Evolutionary conservation across 768 basidiomycete genomes (phyloP).

Genomic region (Boletus sp.): DNA sequence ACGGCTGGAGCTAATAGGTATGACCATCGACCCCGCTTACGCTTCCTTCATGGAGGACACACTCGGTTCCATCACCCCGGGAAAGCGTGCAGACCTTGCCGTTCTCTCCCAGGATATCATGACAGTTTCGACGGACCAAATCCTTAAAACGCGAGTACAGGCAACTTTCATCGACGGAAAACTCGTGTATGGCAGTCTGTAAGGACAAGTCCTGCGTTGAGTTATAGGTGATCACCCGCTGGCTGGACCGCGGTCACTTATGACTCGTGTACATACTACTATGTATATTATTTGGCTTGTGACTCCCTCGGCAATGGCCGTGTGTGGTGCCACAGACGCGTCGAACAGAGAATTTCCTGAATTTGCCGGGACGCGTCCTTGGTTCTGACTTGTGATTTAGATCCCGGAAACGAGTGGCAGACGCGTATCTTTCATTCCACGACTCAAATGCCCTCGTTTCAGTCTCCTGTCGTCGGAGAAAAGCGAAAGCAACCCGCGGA

Average conservation of each 20-base stretch:
- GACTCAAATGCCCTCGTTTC: slow-evolving; percentile 19
- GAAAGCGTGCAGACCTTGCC: slow-evolving; percentile 85
- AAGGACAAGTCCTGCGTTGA: neutral
- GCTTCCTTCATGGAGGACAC: slow-evolving; percentile 75
- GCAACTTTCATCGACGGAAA: slow-evolving; percentile 79
- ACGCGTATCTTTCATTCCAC: neutral
- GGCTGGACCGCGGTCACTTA: neutral
- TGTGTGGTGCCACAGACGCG: slow-evolving; percentile 23
- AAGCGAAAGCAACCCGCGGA: slow-evolving; percentile 31
- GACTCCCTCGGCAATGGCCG: slow-evolving; percentile 12
- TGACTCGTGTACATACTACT: neutral
- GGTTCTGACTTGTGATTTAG: neutral
- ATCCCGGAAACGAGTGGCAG: neutral
- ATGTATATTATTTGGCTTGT: neutral
- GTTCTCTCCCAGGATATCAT: slow-evolving; percentile 82
- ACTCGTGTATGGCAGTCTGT: slow-evolving; percentile 42
- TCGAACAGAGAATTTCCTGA: neutral
- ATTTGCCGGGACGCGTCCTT: slow-evolving; percentile 2
- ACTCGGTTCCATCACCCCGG: slow-evolving; percentile 73
- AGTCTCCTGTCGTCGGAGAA: slow-evolving; percentile 20
- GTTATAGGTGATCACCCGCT: neutral
- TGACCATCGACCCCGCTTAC: slow-evolving; percentile 86
- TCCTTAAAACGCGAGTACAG: slow-evolving; percentile 65
- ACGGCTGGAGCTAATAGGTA: slow-evolving; percentile 44
- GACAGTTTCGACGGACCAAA: slow-evolving; percentile 51